Base-by-base conservation (phyloP, 2,329 filamentous ascomycete genomes). In the Talaromyces verruculosus region DNA sequence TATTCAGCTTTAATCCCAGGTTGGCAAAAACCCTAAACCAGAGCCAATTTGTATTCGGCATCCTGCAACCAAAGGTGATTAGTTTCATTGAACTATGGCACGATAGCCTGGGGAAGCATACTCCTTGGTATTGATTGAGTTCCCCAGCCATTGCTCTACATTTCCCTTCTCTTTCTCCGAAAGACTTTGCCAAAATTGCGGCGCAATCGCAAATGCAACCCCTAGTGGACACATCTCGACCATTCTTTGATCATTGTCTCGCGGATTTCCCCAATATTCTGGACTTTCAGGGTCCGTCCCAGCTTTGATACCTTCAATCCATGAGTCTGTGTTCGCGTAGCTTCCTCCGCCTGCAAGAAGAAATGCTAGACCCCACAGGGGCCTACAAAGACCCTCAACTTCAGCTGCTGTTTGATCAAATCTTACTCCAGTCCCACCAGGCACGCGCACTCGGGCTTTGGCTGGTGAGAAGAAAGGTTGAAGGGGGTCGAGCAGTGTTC, bases 191-290 rank as follows among this genome's bases (percentile, higher is more conserved):
- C 49, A 67, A 4, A 58, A 61, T 13, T 67, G 63, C 1, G 71
- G 71, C 10, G 67, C 68, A 5, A 67, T 64, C 13, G 72, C 49
- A 6, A 73, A 47, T 1, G 70, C 70, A 15, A 60, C 70, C 6
- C 66, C 65, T 2, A 73, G 64, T 0, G 72, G 67, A 43, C 70
- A 69, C 0, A 69, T 71, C 35, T 73, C 71, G 0, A 73, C 71
- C 68, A 71, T 71, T n/a, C 71, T 69, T 41, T 73, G 71, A 55
- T 71, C 71, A 15, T 63, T 66, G 11, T 72, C 62, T 11, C 28
- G 37, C 3, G 72, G 69, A 5, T 57, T 15, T 1, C 71, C 71
- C 71, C 71, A 73, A 45, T 70, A 73, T 22, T 73, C 71, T 3
- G 64, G 19, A 57, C 71, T 67, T 3, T 59, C 11, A 6, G 71